Evolutionary conservation across 805 yeast species (phyloP).

Genomic region (Wickerhamiella parazyma): DNA sequence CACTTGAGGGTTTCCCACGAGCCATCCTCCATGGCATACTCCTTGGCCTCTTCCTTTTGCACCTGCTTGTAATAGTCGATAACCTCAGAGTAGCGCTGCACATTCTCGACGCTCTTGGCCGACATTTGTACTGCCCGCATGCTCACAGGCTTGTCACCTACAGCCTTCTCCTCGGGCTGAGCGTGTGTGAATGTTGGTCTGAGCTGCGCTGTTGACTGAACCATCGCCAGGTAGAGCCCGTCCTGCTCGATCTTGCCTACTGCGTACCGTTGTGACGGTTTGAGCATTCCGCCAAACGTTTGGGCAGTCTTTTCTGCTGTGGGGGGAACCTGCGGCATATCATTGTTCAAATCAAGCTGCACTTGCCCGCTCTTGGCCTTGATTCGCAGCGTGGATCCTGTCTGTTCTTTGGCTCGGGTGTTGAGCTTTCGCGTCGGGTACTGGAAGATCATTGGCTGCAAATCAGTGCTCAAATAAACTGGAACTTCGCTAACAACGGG

Average conservation of each 20-base stretch:
- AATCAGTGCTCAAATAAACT: constrained; percentile 29
- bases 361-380: constrained; percentile 51
- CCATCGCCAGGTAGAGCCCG: constrained; percentile 48
- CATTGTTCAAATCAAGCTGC: constrained; percentile 66
- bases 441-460: constrained; percentile 36
- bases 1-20: not conserved
- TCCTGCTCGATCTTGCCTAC: constrained; percentile 32
- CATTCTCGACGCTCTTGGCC: constrained; percentile 48
- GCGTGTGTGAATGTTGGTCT: constrained; percentile 73
- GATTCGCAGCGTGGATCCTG: constrained; percentile 34
- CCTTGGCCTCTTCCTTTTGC: constrained; percentile 42
- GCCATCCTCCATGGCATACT: constrained; percentile 11
- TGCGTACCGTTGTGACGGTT: constrained; percentile 24
- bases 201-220: constrained; percentile 58
- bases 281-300: constrained; percentile 55
- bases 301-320: constrained; percentile 55
- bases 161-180: constrained; percentile 37
- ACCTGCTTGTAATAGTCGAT: constrained; percentile 46
- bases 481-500: constrained; percentile 52
- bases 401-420: constrained; percentile 5
- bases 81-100: constrained; percentile 58
- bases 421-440: constrained; percentile 39
- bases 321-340: constrained; percentile 45
- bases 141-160: constrained; percentile 28
- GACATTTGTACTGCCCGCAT: constrained; percentile 65